Percentiles rank a stretch among this genome's conserved stretches.
phyloP scores from a whole-genome alignment of 495 filamentous ascomycete species.

The Penicillium daleae region DNA sequence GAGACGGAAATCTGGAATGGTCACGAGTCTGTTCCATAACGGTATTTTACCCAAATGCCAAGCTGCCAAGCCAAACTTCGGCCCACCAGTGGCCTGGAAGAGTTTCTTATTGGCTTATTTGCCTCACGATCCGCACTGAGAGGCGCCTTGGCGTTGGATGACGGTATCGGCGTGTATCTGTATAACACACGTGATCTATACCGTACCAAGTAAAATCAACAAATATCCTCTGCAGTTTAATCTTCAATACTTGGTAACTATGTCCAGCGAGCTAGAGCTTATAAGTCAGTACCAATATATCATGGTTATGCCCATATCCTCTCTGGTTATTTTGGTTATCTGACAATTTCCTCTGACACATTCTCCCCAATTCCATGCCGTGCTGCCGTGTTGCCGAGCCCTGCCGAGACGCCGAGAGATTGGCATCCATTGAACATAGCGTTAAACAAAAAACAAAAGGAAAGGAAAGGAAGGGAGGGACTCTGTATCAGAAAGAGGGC shows the following conservation, averaged over 20 bases:
- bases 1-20: conserved; percentile 11
- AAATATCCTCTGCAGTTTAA: background rate
- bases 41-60: conserved; percentile 38
- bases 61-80: conserved; percentile 38
- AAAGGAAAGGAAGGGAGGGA: conserved; percentile 6
- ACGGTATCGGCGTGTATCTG: conserved; percentile 3
- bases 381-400: conserved; percentile 30
- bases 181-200: conserved; percentile 21
- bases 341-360: background rate
- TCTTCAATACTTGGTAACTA: background rate
- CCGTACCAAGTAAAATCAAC: no score
- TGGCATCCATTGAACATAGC: conserved; percentile 28
- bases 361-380: background rate
- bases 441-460: conserved; percentile 13
- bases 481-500: background rate
- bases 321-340: background rate
- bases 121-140: conserved; percentile 34
- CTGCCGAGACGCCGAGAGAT: conserved; percentile 42
- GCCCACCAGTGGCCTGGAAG: conserved; percentile 19
- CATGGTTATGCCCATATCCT: background rate
- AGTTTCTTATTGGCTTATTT: conserved; percentile 24
- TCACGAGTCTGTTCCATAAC: conserved; percentile 14
- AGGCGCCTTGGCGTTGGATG: conserved; percentile 23
- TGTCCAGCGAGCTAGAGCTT: background rate
- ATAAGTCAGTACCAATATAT: background rate